These are phyloP conservation scores for Paraglomus occultum DNA, from an alignment of 192 early-diverging fungal species.

Conservation along the genomic window DNA sequence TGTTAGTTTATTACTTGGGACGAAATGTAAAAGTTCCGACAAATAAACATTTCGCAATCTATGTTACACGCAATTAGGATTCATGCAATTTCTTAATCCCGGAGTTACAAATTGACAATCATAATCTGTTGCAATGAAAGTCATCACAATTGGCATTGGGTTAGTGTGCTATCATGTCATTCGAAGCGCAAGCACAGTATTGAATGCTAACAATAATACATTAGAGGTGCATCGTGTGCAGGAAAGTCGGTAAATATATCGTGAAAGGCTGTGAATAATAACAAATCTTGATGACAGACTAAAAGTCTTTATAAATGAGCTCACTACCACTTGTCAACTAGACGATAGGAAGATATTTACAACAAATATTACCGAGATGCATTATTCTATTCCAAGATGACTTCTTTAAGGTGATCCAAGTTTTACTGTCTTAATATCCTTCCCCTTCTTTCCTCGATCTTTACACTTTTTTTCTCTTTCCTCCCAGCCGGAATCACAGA, in stretches of 20 bases:
- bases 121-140: neutral
- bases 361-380: constrained; percentile 56
- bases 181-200: neutral
- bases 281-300: neutral
- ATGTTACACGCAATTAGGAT: too few species aligned
- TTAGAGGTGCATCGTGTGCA: constrained; percentile 67
- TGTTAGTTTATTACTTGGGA: too few species aligned
- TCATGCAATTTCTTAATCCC: too few species aligned
- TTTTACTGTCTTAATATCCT: neutral
- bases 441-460: neutral
- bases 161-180: neutral
- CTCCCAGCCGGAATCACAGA: constrained; percentile 51
- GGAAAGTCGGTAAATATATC: constrained; percentile 60
- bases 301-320: neutral
- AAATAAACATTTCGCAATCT: too few species aligned
- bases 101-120: too few species aligned
- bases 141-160: constrained; percentile 15
- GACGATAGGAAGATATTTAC: constrained; percentile 57
- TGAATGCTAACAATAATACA: constrained; percentile 32
- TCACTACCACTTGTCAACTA: constrained; percentile 21
- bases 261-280: neutral
- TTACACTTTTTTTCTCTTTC: neutral
- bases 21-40: too few species aligned
- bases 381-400: constrained; percentile 72
- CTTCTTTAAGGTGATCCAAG: constrained; percentile 54